Conservation (phyloP, 2,329 filamentous ascomycete genomes). For the Epichloe scottii region DNA sequence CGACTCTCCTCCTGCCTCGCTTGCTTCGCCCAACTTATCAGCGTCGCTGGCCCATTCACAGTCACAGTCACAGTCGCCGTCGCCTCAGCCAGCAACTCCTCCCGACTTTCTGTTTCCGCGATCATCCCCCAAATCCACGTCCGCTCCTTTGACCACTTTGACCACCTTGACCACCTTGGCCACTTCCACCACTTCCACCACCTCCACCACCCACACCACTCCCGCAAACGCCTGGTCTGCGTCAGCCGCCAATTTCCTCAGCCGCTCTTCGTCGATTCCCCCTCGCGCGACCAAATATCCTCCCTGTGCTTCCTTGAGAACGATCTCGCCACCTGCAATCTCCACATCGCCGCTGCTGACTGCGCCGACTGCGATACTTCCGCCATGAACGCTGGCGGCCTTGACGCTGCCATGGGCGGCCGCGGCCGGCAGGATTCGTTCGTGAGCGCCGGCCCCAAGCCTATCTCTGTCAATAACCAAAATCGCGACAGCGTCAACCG, state of each 20-base stretch:
- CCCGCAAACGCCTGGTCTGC: constrained; percentile 15
- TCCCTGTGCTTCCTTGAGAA: constrained; percentile 12
- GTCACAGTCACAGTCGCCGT: constrained; percentile 14
- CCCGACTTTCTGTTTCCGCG: constrained; percentile 13
- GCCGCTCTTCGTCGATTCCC: constrained; percentile 13
- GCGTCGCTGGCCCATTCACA: constrained; percentile 12
- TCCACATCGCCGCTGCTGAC: constrained; percentile 9
- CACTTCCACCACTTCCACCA: constrained; percentile 6
- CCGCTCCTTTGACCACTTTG: constrained; percentile 7
- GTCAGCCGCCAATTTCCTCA: constrained; percentile 20
- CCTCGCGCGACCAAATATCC: constrained; percentile 12
- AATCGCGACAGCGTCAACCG: constrained; percentile 47
- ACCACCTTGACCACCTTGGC: too few relatives aligned
- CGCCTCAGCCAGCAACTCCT: constrained; percentile 21
- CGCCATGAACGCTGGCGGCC: constrained; percentile 47
- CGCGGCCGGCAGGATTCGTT: constrained; percentile 53
- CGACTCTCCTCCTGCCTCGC: not conserved
- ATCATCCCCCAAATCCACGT: constrained; percentile 7
- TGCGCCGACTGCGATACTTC: constrained; percentile 18
- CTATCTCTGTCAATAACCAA: constrained; percentile 53
- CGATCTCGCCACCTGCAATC: constrained; percentile 12
- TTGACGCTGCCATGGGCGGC: constrained; percentile 44
- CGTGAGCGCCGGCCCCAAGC: constrained; percentile 51
- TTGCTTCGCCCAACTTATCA: not conserved
- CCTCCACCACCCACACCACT: constrained; percentile 9